phyloP scores from a whole-genome alignment of 192 early-diverging fungal genomes.

The Phycomyces blakesleeanus region DNA sequence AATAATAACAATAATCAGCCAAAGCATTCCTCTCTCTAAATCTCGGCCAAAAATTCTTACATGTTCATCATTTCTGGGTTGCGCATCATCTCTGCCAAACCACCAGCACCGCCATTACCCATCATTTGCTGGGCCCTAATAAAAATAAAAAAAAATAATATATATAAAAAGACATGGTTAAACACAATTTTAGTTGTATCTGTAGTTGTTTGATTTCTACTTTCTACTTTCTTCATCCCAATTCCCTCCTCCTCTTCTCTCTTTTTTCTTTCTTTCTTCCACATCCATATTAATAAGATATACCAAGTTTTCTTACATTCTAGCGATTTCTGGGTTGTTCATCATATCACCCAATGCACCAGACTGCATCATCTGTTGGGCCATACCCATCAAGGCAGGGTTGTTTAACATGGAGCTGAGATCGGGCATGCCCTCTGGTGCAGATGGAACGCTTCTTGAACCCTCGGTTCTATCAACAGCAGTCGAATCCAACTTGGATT shows the following conservation, averaged over 20 bases:
- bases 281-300: slow-evolving; percentile 2
- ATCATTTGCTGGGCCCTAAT: slow-evolving; percentile 76
- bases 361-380: slow-evolving; percentile 84
- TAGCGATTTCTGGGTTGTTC: slow-evolving; percentile 86
- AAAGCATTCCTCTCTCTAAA: too few relatives aligned
- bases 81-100: slow-evolving; percentile 61
- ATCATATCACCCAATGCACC: slow-evolving; percentile 79
- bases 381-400: slow-evolving; percentile 95
- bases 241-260: too few relatives aligned
- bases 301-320: slow-evolving; percentile 56
- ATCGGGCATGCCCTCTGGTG: slow-evolving; percentile 56
- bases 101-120: slow-evolving; percentile 55
- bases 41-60: too few relatives aligned
- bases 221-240: too few relatives aligned
- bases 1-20: too few relatives aligned
- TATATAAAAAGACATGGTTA: too few relatives aligned
- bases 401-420: slow-evolving; percentile 82
- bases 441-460: slow-evolving; percentile 28
- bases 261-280: neutral
- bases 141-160: slow-evolving; percentile 15
- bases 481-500: slow-evolving; percentile 44
- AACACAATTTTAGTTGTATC: too few relatives aligned
- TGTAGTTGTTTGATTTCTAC: too few relatives aligned
- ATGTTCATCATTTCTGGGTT: slow-evolving; percentile 64
- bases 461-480: slow-evolving; percentile 33